Evolutionary conservation across 768 basidiomycete species (phyloP), one percentile per base, ranked within the genome.

Genomic region (Asterophora parasitica): DNA sequence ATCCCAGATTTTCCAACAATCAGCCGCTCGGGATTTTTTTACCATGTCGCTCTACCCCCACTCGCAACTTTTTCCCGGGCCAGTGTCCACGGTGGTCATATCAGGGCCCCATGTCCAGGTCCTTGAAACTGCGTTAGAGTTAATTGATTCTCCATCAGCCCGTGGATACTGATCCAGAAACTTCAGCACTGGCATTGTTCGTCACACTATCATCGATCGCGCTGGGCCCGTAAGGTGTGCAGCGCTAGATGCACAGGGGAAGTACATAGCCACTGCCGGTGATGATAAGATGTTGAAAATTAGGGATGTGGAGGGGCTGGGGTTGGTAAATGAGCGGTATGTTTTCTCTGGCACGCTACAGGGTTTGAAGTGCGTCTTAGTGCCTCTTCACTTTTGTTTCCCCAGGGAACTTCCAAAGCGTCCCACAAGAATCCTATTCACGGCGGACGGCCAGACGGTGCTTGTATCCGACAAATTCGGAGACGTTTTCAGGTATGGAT

Each of bases 381-480:
- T n/a, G n/a, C n/a, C n/a, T n/a, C n/a, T n/a, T n/a, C n/a, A n/a
- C n/a, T n/a, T n/a, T n/a, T n/a, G n/a, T n/a, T n/a, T n/a, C n/a
- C n/a, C 3, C 45, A 93, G 94, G 38, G 84, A 88, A 51, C 71
- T 94, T 2, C 83, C 88, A 0, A 97, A 97, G 67, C 84, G 85
- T 50, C 82, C 90, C 0, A 92, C 91, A 0, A 72, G 71, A 1
- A 60, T 96, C 20, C 62, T 66, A 0, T 82, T 96, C 56, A 82
- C 84, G 0, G 66, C 60, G 4, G 74, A 83, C 36, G 77, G 75
- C 0, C 66, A 79, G 51, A 81, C 76, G 0, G 82, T 99, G 49
- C 63, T 97, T 2, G 81, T 90, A 10, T 81, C 91, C 2, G 95
- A 99, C 67, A 97, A 96, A 66, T 94, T 96, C 53, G 95, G 95